Evolutionary conservation across 108 stramenopile genomes (phyloP).

Genomic region (Nannochloropsis salina): DNA sequence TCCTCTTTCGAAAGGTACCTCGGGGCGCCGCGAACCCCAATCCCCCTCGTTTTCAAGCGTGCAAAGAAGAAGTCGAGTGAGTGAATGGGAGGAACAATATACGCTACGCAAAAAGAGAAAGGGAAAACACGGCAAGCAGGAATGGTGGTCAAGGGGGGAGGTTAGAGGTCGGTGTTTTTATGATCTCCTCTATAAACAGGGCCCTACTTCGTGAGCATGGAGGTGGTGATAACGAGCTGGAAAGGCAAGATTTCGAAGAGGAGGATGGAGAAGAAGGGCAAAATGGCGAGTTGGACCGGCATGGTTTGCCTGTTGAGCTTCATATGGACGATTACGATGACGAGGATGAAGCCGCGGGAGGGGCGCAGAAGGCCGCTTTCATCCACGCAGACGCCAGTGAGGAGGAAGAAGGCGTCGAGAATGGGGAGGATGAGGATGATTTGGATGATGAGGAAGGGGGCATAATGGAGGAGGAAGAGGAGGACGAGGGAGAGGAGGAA

Average conservation of each 20-base stretch:
- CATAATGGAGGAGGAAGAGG: conserved; percentile 24
- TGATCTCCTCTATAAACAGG: not conserved
- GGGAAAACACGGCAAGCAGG: too few relatives aligned
- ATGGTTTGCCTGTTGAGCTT: conserved; percentile 65
- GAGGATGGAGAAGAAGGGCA: not conserved
- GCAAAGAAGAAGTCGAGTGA: conserved; percentile 20
- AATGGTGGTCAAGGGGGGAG: too few relatives aligned
- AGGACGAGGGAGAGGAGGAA: conserved; percentile 37
- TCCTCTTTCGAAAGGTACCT: not conserved
- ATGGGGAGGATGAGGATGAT: conserved; percentile 25
- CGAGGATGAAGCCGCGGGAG: conserved; percentile 24
- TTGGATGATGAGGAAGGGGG: conserved; percentile 25
- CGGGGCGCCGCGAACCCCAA: not conserved
- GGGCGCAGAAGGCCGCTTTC: conserved; percentile 24
- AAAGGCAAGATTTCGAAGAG: not conserved
- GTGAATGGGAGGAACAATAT: not conserved
- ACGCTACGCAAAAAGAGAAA: not conserved
- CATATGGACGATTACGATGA: conserved; percentile 64
- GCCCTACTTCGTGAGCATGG: not conserved
- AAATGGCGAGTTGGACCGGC: conserved; percentile 4
- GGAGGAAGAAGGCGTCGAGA: conserved; percentile 37
- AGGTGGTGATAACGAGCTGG: not conserved
- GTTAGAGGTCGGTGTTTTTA: too few relatives aligned
- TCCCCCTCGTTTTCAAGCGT: not conserved
- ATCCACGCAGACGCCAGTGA: conserved; percentile 50